Percentiles rank a stretch among this genome's conserved stretches.
phyloP scores from a whole-genome alignment of 441 rosid genomes.

The Corymbia calophylla region DNA sequence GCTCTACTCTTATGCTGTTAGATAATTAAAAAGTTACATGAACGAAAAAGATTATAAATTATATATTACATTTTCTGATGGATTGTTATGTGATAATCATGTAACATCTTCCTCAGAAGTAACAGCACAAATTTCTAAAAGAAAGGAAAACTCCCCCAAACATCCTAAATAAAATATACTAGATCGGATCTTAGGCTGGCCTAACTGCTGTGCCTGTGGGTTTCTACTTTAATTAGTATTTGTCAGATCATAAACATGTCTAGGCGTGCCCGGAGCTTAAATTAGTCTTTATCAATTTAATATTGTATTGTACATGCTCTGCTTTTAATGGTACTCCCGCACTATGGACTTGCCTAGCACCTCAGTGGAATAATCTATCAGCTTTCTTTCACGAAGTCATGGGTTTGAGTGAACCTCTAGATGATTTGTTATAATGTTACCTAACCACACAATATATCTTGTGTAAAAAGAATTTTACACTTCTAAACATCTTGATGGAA shows the following conservation, averaged over 20 bases:
- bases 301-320: background rate
- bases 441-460: background rate
- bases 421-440: background rate
- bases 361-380: background rate
- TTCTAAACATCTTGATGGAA: background rate
- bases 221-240: background rate
- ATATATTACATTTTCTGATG: background rate
- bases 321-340: background rate
- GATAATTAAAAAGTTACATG: background rate
- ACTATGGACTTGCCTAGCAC: background rate
- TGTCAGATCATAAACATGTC: background rate
- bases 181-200: background rate
- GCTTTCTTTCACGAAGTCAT: background rate
- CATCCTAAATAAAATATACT: background rate
- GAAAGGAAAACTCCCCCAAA: background rate
- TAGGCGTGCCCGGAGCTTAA: background rate
- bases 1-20: background rate
- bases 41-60: background rate
- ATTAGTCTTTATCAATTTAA: background rate
- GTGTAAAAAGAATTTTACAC: background rate
- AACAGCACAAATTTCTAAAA: background rate
- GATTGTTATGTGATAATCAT: background rate
- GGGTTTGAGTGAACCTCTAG: background rate
- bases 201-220: background rate
- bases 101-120: background rate